These are phyloP conservation scores for Meredithiella fracta DNA, from an alignment of 2,329 filamentous ascomycete species.

Conservation along the genomic window DNA sequence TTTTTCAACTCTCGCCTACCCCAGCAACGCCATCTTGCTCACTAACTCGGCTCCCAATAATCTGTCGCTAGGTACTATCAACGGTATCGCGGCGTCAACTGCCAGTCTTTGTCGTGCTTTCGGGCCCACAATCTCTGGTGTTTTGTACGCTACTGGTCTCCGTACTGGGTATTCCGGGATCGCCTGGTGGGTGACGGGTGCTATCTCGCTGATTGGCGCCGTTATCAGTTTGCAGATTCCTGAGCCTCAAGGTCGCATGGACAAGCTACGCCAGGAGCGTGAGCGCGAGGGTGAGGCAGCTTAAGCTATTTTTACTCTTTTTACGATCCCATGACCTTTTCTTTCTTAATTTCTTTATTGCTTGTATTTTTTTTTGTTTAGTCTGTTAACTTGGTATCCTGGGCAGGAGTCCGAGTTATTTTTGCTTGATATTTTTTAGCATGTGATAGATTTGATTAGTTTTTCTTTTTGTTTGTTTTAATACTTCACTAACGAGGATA, in stretches of 20 bases:
- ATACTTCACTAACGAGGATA: background rate
- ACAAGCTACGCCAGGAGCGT: slow-evolving; percentile 23
- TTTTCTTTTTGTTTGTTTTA: background rate
- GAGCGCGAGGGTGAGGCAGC: slow-evolving; percentile 19
- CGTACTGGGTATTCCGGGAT: slow-evolving; percentile 69
- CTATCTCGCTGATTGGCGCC: slow-evolving; percentile 60
- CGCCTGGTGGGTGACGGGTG: slow-evolving; percentile 80
- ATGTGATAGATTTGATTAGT: background rate
- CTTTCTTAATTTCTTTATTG: background rate
- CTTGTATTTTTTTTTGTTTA: slow-evolving; percentile 1
- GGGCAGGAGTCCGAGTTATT: background rate
- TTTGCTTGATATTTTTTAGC: background rate
- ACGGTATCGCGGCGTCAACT: slow-evolving; percentile 79
- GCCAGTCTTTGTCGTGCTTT: slow-evolving; percentile 79
- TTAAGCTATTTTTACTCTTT: background rate
- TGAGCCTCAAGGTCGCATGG: slow-evolving; percentile 34
- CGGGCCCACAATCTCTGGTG: slow-evolving; percentile 73
- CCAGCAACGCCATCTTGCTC: slow-evolving; percentile 74
- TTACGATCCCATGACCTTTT: background rate
- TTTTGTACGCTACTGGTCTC: slow-evolving; percentile 68
- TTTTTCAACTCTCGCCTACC: slow-evolving; percentile 79
- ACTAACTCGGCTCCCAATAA: slow-evolving; percentile 76
- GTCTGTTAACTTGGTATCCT: background rate
- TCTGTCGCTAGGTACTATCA: slow-evolving; percentile 75
- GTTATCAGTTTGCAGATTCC: slow-evolving; percentile 60